Base-by-base conservation (phyloP, 2,329 filamentous ascomycete genomes). In the Aspergillus sp. region DNA sequence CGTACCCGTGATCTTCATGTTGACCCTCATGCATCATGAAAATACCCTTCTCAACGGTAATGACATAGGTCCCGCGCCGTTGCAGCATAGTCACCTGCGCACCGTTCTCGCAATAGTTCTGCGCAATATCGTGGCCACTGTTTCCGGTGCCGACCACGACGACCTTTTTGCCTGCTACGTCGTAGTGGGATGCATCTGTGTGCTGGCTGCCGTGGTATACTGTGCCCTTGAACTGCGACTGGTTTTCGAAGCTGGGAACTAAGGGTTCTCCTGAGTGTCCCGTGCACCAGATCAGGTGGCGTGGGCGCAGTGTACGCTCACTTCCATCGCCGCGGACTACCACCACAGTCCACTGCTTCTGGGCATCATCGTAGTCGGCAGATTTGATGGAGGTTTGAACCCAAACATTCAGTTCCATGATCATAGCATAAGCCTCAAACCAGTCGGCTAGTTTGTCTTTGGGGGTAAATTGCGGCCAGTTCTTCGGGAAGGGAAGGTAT, bases 51-150 rank as follows among this genome's bases (percentile, higher is more conserved):
- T 79, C 75, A 13, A 74, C 75, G 0, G 78, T 79, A 25, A 84
- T 75, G 10, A 84, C 80, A 66, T 81, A 84, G 2, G 82, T 85
- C 2, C 77, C 78, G 8, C 75, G 74, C 8, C 83, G 80, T 69
- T 86, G 83, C 1, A 86, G 66, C 78, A 86, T 82, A 3, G 82
- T 83, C 2, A 84, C 81, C 19, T 78, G 70, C 5, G 80, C 80
- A 1, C 82, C 82, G 36, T 80, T 77, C 54, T 83, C 76, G 51
- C 77, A 76, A 62, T 77, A 83, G 64, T 83, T 79, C 64, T 83
- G 79, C 0, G 81, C 80, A 51, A 83, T 81, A 54, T 83, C 81
- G 57, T 83, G 81, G 0, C 76, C 80, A 60, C 78, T 81, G 57
- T 81, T 83, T 13, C 81, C 80, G 1, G 79, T 78, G 2, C 82